Conservation (phyloP, 2,329 filamentous ascomycete species). For the Teratosphaeria destructans region DNA sequence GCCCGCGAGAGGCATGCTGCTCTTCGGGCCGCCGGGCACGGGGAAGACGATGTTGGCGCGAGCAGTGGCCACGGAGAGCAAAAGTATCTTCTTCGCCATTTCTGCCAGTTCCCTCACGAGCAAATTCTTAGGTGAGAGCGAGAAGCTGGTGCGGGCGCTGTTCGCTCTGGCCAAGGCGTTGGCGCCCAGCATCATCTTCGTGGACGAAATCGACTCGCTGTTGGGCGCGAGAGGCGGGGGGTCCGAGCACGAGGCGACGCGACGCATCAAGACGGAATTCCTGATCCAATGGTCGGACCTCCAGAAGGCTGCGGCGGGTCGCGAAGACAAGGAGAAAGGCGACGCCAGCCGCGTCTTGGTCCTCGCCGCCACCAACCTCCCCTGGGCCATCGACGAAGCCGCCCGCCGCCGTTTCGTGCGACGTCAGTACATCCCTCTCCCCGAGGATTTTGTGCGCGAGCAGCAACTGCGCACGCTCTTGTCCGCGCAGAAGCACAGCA, state of each 20-base stretch:
- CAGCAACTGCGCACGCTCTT: slow-evolving; percentile 70
- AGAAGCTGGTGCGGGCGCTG: slow-evolving; percentile 87
- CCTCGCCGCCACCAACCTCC: slow-evolving; percentile 87
- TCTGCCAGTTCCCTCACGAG: slow-evolving; percentile 88
- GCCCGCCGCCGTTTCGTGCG: slow-evolving; percentile 82
- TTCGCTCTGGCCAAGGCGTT: slow-evolving; percentile 82
- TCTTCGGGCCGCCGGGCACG: slow-evolving; percentile 95
- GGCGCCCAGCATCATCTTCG: slow-evolving; percentile 93
- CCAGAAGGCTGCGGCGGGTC: slow-evolving; percentile 79
- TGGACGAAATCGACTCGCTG: slow-evolving; percentile 94
- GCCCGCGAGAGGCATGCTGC: slow-evolving; percentile 84
- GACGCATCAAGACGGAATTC: slow-evolving; percentile 95
- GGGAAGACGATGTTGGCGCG: slow-evolving; percentile 97
- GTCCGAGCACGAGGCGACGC: slow-evolving; percentile 83
- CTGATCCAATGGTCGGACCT: slow-evolving; percentile 95
- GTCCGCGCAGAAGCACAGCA: slow-evolving; percentile 74
- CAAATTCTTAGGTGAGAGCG: slow-evolving; percentile 91
- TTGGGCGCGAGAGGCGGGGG: slow-evolving; percentile 73
- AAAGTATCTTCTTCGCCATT: slow-evolving; percentile 93
- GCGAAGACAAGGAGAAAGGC: slow-evolving; percentile 59
- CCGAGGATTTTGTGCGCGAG: slow-evolving; percentile 70
- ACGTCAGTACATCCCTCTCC: slow-evolving; percentile 89
- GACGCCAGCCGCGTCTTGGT: slow-evolving; percentile 86
- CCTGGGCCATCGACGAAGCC: slow-evolving; percentile 96
- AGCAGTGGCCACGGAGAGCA: slow-evolving; percentile 87